Base-by-base conservation (phyloP, 257 asterid species). In the Solanum lignicaule region DNA sequence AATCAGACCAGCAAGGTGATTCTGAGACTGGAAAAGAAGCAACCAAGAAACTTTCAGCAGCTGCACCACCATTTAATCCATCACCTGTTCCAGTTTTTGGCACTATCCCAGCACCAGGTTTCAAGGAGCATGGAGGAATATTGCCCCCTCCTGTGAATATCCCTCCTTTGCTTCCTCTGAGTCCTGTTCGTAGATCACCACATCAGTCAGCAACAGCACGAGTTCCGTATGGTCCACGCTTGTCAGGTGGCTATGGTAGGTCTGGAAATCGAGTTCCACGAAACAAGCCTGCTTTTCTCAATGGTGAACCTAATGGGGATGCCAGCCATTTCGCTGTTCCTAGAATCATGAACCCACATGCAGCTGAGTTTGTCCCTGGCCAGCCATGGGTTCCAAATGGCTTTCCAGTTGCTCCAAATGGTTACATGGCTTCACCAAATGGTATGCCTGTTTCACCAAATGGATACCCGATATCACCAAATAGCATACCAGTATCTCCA, bases 51-150 rank as follows among this genome's bases (percentile, higher is more conserved):
- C 93, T 95, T 74, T 94, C 98, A 23, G 98, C 98, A 39, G 93
- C 98, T 68, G 98, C 98, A 35, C 96, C 98, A 82, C 98, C 98
- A 27, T 95, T 91, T 90, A 95, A 89, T 88, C 98, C 98, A 20
- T 90, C 97, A 11, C 88, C 87, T 66, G 46, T 90, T 78, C 96
- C 94, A 52, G 92, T 93, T 72, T 93, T 92, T 87, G 95, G 94
- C 71, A 78, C 98, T 32, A 91, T 93, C 69, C 92, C 94, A n/a
- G 83, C 91, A 78, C 91, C 95, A 39, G 94, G 89, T 35, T 91
- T 91, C 82, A 92, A 91, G 16, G 97, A 94, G 90, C 95, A 90
- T 33, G 97, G 98, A 89, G 98, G 97, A 73, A 90, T 95, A 83
- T 90, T 94, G 86, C 98, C 97, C 9, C 93, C 96, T 25, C 98